Evolutionary conservation across 345 rosid genomes (phyloP).

Genomic region (Gynandropsis gynandra): DNA sequence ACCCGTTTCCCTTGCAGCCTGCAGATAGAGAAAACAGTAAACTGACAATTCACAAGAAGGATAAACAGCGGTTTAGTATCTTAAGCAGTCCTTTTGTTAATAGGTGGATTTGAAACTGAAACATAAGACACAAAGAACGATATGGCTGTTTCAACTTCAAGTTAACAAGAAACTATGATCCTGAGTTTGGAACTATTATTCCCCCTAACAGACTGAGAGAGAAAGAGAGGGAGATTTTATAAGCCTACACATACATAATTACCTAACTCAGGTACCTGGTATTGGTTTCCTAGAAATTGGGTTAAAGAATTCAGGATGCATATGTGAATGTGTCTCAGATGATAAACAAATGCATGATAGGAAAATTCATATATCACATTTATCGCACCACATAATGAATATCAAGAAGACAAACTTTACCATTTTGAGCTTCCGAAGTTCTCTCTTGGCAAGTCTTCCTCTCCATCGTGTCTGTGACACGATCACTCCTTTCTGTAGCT

Average conservation of each 20-base stretch:
- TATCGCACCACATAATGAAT: neutral
- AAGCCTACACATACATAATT: neutral
- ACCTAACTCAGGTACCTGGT: neutral
- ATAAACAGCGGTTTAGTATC: no score
- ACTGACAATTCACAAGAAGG: no score
- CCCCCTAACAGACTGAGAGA: no score
- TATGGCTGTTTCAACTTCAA: no score
- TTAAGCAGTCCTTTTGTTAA: no score
- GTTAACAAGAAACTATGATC: neutral
- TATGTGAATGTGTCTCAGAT: no score
- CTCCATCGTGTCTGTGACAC: slow-evolving; percentile 74
- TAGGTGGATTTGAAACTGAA: no score
- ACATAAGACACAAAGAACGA: no score
- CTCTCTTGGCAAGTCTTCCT: slow-evolving; percentile 55
- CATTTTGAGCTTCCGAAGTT: slow-evolving; percentile 75
- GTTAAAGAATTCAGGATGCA: no score
- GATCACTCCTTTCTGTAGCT: slow-evolving; percentile 53
- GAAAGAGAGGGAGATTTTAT: no score
- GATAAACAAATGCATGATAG: neutral
- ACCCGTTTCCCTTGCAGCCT: slow-evolving; percentile 76
- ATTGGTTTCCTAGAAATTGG: neutral
- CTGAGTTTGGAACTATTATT: neutral
- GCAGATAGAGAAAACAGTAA: slow-evolving; percentile 6
- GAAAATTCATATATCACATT: neutral
- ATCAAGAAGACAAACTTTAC: slow-evolving; percentile 23